Conservation (phyloP, 2,329 filamentous ascomycete species). For the Colletotrichum horii region DNA sequence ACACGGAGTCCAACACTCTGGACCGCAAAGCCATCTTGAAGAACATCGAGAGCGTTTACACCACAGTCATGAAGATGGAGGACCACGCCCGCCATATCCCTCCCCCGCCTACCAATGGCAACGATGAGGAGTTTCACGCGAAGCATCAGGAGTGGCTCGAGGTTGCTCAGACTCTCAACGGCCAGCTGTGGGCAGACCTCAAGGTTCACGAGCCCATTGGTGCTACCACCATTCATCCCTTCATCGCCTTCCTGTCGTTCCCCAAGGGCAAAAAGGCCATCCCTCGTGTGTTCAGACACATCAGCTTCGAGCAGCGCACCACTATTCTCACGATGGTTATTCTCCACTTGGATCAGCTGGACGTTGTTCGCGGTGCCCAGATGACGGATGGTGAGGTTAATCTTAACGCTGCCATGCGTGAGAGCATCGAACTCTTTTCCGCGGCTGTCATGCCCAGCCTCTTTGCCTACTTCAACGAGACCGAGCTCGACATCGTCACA, state of each 20-base stretch:
- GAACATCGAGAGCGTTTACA: constrained; percentile 89
- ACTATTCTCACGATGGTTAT: constrained; percentile 96
- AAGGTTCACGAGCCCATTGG: constrained; percentile 94
- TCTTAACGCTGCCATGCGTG: constrained; percentile 78
- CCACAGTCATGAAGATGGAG: constrained; percentile 89
- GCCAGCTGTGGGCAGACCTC: constrained; percentile 81
- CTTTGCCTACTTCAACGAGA: constrained; percentile 89
- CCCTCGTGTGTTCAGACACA: constrained; percentile 91
- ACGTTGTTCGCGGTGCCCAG: constrained; percentile 84
- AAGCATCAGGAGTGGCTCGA: constrained; percentile 82
- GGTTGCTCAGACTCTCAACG: constrained; percentile 73
- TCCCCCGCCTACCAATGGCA: constrained; percentile 62
- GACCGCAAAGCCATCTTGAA: constrained; percentile 84
- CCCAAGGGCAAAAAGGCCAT: constrained; percentile 97
- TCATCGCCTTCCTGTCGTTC: constrained; percentile 94
- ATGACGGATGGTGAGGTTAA: constrained; percentile 74
- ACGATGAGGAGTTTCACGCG: constrained; percentile 72
- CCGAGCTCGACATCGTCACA: constrained; percentile 87
- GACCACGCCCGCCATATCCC: constrained; percentile 87
- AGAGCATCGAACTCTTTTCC: constrained; percentile 92
- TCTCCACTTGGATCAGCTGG: constrained; percentile 88
- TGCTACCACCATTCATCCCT: constrained; percentile 80
- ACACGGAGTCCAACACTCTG: constrained; percentile 50
- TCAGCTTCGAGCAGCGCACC: constrained; percentile 89
- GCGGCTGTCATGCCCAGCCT: constrained; percentile 88